Evolutionary conservation across 2,329 filamentous ascomycete genomes (phyloP), one percentile per base, ranked within the genome.

Genomic region (Alternaria rosae): DNA sequence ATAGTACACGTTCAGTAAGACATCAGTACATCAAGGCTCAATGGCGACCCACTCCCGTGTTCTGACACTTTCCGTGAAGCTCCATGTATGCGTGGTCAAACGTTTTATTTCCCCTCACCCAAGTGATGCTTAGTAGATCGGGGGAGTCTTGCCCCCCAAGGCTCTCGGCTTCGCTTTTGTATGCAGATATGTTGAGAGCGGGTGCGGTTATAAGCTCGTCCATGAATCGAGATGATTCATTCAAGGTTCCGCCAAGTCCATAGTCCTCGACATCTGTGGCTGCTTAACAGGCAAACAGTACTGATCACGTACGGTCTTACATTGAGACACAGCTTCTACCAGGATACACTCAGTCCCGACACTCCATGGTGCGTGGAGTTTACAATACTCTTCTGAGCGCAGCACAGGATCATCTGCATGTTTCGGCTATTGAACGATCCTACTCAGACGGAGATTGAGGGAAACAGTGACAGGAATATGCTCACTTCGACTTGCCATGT

Each of bases 1-100:
- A 0, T 1, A 6, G 0, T 3, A 6, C 0, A n/a, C 0, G 32
- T 3, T 38, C n/a, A 38, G 32, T 2, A 3, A n/a, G 15, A 38
- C 0, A 3, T 5, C 15, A 38, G 0, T 10, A n/a, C 0, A n/a
- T 5, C 1, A 17, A 5, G 2, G 15, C 32, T 1, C 1, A 17
- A 1, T 17, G 32, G 9, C 15, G 32, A 38, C 32, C 32, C n/a
- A 38, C 32, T 2, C 8, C 32, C 1, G 32, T 38, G 32, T 38
- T 38, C 32, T 38, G 32, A 8, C 32, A 38, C 8, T 38, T 38
- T 1, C 32, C 32, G 32, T 38, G 10, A 2, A 38, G 32, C 15
- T 38, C 32, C 32, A 38, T 38, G 15, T n/a, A 38, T 1, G 32
- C n/a, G 4, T 15, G 15, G n/a, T 38, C 32, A 1, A 38, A 38